A percentile compares a stretch with the other conserved stretches of the same genome.
These are phyloP conservation scores for Lentinula detonsa DNA, from an alignment of 768 basidiomycete species.

Conservation along the genomic window DNA sequence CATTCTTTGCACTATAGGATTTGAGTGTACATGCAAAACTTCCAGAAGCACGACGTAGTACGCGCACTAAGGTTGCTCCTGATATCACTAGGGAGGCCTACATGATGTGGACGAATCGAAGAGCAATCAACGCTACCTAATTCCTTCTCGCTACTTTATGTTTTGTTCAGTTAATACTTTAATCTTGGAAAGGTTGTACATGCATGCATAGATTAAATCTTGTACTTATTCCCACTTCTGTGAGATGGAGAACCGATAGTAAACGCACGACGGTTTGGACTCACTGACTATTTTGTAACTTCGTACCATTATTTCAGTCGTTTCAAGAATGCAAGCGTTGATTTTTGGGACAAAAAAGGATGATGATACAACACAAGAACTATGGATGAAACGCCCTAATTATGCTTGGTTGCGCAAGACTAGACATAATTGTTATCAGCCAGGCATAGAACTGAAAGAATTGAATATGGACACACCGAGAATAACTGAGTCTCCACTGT, in stretches of 20 bases:
- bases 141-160: constrained; percentile 2
- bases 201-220: background rate
- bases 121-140: constrained; percentile 46
- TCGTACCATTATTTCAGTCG: no score
- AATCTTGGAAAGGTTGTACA: constrained; percentile 14
- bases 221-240: background rate
- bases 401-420: constrained; percentile 75
- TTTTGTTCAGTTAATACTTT: constrained; percentile 32
- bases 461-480: constrained; percentile 60
- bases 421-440: constrained; percentile 26
- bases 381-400: constrained; percentile 5
- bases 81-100: constrained; percentile 77
- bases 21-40: constrained; percentile 60
- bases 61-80: constrained; percentile 56
- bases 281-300: no score
- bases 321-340: background rate
- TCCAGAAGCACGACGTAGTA: constrained; percentile 77
- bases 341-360: background rate
- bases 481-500: constrained; percentile 95
- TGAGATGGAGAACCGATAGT: no score
- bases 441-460: constrained; percentile 20
- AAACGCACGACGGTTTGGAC: no score
- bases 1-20: constrained; percentile 42
- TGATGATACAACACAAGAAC: background rate
- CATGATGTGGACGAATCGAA: constrained; percentile 84